Evolutionary conservation across 352 stramenopile genomes (phyloP).

Genomic region (Globisporangium echinulatum): DNA sequence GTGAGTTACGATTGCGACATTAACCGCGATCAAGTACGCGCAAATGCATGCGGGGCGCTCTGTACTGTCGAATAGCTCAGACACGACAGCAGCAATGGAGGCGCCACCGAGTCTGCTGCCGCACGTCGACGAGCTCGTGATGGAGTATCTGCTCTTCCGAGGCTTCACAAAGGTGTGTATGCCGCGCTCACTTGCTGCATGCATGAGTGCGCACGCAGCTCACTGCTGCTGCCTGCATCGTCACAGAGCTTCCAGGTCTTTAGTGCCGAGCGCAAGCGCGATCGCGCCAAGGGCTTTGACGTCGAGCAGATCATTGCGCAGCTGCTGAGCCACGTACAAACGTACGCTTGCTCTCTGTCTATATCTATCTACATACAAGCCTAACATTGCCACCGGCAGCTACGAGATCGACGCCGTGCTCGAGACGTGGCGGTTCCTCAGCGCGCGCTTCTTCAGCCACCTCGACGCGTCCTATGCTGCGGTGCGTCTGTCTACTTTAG

Average conservation of each 20-base stretch:
- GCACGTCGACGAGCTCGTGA: conserved; percentile 79
- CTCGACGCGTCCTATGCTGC: conserved; percentile 63
- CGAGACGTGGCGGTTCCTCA: conserved; percentile 78
- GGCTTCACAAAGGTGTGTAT: conserved; percentile 64
- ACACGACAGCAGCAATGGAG: neutral
- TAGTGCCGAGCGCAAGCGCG: conserved; percentile 60
- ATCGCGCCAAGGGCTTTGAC: conserved; percentile 67
- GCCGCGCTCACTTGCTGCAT: neutral
- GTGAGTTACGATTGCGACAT: too few relatives aligned
- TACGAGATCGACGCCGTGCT: conserved; percentile 72
- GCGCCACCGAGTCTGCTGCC: conserved; percentile 47
- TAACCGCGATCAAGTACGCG: neutral
- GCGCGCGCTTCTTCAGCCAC: conserved; percentile 72
- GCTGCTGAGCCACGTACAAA: conserved; percentile 54
- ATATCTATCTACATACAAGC: neutral
- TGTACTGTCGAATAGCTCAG: neutral
- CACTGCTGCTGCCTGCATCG: neutral
- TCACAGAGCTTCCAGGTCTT: conserved; percentile 76
- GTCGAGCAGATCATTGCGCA: conserved; percentile 73
- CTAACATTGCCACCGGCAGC: conserved; percentile 12
- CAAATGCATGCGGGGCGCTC: too few relatives aligned
- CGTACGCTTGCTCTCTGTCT: conserved; percentile 14
- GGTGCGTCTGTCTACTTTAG: conserved; percentile 18
- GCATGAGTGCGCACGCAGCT: neutral
- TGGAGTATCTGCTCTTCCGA: conserved; percentile 84